phyloP scores from a whole-genome alignment of 768 basidiomycete genomes.

The Panellus pusillus region DNA sequence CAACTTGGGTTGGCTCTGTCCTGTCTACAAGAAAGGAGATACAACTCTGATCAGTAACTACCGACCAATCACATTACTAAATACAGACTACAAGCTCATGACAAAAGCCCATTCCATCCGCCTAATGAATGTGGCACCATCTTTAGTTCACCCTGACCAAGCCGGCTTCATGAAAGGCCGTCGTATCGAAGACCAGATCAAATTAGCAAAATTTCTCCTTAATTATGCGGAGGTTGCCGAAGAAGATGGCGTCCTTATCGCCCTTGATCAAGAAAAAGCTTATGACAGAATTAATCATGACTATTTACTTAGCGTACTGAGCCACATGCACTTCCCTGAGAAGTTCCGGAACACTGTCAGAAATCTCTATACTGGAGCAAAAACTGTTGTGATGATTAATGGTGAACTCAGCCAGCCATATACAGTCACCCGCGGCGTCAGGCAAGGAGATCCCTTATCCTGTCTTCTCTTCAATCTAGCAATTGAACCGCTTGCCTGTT shows the following conservation, averaged over 20 bases:
- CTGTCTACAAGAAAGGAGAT: too few relatives aligned
- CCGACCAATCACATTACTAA: too few relatives aligned
- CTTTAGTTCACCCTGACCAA: too few relatives aligned
- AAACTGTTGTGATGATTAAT: constrained; percentile 16
- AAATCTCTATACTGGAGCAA: constrained; percentile 13
- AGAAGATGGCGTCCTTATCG: neutral
- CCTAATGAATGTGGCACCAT: too few relatives aligned
- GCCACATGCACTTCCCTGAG: neutral
- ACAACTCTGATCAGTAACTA: too few relatives aligned
- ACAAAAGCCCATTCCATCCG: too few relatives aligned
- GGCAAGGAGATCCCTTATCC: constrained; percentile 38
- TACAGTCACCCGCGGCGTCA: constrained; percentile 13
- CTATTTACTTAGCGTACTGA: constrained; percentile 1
- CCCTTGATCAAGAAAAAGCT: constrained; percentile 1
- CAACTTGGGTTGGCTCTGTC: too few relatives aligned
- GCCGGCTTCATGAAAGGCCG: too few relatives aligned
- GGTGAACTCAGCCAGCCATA: constrained; percentile 17
- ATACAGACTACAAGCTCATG: too few relatives aligned
- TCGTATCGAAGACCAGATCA: too few relatives aligned
- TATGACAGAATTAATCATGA: constrained; percentile 15
- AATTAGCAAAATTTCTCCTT: too few relatives aligned
- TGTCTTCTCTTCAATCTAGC: constrained; percentile 40
- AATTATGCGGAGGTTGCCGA: constrained; percentile 1
- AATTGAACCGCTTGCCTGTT: constrained; percentile 38
- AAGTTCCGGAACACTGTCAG: constrained; percentile 13